Conservation (phyloP, 2,329 filamentous ascomycete genomes). For the Colletotrichum ledebouriae region DNA sequence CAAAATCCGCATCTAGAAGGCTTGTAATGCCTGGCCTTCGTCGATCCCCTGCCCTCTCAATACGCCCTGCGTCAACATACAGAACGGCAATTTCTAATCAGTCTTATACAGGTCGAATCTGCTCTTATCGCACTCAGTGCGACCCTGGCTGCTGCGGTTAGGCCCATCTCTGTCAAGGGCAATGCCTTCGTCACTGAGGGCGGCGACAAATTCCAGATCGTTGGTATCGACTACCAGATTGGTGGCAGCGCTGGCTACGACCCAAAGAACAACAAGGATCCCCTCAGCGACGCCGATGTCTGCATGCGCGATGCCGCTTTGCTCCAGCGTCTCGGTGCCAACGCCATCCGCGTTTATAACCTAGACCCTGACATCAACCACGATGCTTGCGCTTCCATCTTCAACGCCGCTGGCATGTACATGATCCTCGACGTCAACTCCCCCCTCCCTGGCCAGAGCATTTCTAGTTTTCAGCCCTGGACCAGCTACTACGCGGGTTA, state of each 20-base stretch:
- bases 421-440: constrained; percentile 79
- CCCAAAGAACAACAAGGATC: constrained; percentile 66
- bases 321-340: constrained; percentile 74
- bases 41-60: constrained; percentile 11
- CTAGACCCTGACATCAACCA: constrained; percentile 75
- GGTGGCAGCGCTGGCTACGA: constrained; percentile 75
- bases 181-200: constrained; percentile 72
- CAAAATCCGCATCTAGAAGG: not conserved
- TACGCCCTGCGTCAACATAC: constrained; percentile 1
- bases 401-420: constrained; percentile 78
- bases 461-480: constrained; percentile 69
- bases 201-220: constrained; percentile 73
- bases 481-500: constrained; percentile 71
- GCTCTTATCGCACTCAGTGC: constrained; percentile 67
- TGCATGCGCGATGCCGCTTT: constrained; percentile 76
- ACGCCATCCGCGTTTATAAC: constrained; percentile 79
- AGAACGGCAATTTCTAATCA: constrained; percentile 13
- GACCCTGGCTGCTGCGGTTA: constrained; percentile 67
- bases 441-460: constrained; percentile 69
- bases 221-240: constrained; percentile 78
- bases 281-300: constrained; percentile 68
- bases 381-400: constrained; percentile 75
- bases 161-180: constrained; percentile 68
- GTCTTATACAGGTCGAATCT: constrained; percentile 52
- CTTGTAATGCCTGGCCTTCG: constrained; percentile 26